Evolutionary conservation across 78 protist species (phyloP).

Genomic region (Mantamonas sphyraenae): DNA sequence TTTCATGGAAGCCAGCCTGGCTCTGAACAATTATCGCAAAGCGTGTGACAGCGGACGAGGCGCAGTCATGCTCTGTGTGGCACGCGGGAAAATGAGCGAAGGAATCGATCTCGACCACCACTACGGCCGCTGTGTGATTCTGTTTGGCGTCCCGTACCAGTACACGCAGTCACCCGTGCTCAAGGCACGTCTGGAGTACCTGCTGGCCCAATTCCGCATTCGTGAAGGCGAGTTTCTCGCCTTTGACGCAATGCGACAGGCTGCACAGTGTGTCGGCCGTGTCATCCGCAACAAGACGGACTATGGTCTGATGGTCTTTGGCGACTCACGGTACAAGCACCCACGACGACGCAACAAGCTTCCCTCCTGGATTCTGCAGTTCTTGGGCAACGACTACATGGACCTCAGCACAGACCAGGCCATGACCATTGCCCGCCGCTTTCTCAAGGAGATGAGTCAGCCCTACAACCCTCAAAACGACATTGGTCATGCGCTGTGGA

Average conservation of each 20-base stretch:
- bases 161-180: slow-evolving; percentile 62
- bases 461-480: no score
- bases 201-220: slow-evolving; percentile 43
- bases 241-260: slow-evolving; percentile 96
- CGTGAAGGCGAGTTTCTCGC: slow-evolving; percentile 77
- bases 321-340: slow-evolving; percentile 60
- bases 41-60: slow-evolving; percentile 90
- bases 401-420: slow-evolving; percentile 45
- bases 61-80: slow-evolving; percentile 91
- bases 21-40: slow-evolving; percentile 79
- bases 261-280: slow-evolving; percentile 95
- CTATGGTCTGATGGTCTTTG: slow-evolving; percentile 95
- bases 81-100: slow-evolving; percentile 91
- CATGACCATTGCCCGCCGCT: slow-evolving; percentile 4
- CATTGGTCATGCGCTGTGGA: no score
- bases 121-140: slow-evolving; percentile 84
- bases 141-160: slow-evolving; percentile 89
- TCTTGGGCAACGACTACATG: neutral
- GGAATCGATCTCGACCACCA: slow-evolving; percentile 95
- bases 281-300: slow-evolving; percentile 94
- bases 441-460: slow-evolving; percentile 43
- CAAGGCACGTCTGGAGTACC: slow-evolving; percentile 61
- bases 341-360: slow-evolving; percentile 61
- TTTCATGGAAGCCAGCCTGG: slow-evolving; percentile 83
- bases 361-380: slow-evolving; percentile 64